Conservation (phyloP, 305 asterid genomes). For the Fraxinus platypoda region DNA sequence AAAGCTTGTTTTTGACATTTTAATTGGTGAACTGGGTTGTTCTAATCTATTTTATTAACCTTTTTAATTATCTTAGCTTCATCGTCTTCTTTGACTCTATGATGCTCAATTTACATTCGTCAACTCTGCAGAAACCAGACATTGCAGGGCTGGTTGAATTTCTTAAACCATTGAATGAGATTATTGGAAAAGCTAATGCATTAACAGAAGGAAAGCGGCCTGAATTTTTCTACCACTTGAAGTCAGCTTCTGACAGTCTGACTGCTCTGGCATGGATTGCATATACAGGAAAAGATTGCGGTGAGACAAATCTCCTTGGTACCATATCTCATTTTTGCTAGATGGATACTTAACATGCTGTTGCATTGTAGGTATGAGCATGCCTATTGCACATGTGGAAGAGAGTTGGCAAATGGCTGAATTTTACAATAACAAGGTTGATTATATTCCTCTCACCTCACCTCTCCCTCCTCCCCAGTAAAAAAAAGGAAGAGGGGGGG, state of each 20-base stretch:
- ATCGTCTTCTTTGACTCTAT: background rate
- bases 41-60: background rate
- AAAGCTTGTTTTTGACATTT: background rate
- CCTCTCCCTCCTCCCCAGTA: too few species aligned
- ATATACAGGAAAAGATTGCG: conserved; percentile 88
- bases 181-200: conserved; percentile 56
- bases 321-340: background rate
- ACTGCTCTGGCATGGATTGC: conserved; percentile 92
- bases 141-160: conserved; percentile 66
- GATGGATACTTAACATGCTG: conserved; percentile 14
- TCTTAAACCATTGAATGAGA: conserved; percentile 82
- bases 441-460: background rate
- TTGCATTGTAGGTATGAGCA: conserved; percentile 68
- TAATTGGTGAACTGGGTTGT: background rate
- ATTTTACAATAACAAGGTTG: conserved; percentile 87
- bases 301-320: conserved; percentile 33
- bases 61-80: background rate
- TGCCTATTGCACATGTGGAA: conserved; percentile 96
- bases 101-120: conserved; percentile 16
- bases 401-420: conserved; percentile 99
- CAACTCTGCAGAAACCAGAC: conserved; percentile 77
- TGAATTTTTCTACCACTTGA: conserved; percentile 80
- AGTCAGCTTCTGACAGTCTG: conserved; percentile 88
- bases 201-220: conserved; percentile 85
- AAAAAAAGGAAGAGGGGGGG: background rate